Conservation (phyloP, 768 basidiomycete genomes). For the Lactarius indigo region DNA sequence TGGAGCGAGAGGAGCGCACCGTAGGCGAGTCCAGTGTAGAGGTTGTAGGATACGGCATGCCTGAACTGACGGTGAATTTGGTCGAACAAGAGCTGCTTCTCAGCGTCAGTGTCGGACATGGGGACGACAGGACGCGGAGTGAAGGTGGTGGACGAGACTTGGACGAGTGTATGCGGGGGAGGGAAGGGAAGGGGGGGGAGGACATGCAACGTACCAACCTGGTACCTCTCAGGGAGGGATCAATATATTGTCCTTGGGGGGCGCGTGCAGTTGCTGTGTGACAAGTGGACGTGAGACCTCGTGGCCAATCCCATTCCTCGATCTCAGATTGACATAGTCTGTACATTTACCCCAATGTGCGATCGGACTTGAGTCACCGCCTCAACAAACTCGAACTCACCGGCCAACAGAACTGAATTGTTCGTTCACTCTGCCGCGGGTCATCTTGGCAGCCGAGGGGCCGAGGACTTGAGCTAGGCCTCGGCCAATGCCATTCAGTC, state of each 20-base stretch:
- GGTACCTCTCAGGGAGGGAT: neutral
- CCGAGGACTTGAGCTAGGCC: neutral
- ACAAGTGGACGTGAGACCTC: neutral
- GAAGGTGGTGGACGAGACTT: too few species aligned
- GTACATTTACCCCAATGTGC: neutral
- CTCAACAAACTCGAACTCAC: too few species aligned
- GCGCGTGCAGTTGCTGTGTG: neutral
- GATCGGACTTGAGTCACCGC: neutral
- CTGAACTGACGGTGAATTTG: slow-evolving; percentile 2
- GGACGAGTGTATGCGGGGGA: too few species aligned
- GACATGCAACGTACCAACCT: neutral
- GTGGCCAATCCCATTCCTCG: neutral
- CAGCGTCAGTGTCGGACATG: slow-evolving; percentile 9
- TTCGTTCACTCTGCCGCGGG: too few species aligned
- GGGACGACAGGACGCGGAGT: neutral
- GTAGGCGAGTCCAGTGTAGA: slow-evolving; percentile 18
- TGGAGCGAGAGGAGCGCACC: neutral
- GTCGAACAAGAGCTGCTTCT: neutral
- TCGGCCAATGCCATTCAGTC: neutral
- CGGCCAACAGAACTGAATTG: too few species aligned
- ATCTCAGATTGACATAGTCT: neutral
- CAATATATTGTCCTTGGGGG: neutral
- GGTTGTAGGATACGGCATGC: slow-evolving; percentile 14
- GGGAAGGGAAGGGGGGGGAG: neutral
- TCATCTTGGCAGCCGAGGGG: neutral